phyloP scores from a whole-genome alignment of 345 rosid genomes.

The Boechera retrofracta region DNA sequence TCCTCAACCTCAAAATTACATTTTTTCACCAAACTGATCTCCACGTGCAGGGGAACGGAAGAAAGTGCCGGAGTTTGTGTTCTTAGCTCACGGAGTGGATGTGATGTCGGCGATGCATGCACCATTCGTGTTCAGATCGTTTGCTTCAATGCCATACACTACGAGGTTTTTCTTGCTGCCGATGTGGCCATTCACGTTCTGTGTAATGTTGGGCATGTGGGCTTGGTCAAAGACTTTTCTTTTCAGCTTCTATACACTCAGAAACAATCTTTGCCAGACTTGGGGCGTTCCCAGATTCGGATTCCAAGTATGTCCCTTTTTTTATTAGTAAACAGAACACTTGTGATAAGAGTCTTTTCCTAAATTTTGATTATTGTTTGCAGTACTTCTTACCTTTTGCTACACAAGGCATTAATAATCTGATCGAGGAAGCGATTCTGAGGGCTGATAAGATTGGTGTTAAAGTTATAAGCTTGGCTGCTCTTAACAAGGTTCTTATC shows the following conservation, averaged over 20 bases:
- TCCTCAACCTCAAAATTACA: neutral
- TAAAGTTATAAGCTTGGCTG: slow-evolving; percentile 97
- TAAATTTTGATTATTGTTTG: slow-evolving; percentile 24
- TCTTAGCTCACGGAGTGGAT: slow-evolving; percentile 93
- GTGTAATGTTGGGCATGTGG: slow-evolving; percentile 71
- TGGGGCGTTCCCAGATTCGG: slow-evolving; percentile 93
- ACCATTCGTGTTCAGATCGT: slow-evolving; percentile 64
- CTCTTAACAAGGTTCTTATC: slow-evolving; percentile 51
- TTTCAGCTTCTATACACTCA: slow-evolving; percentile 61
- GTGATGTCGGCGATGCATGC: slow-evolving; percentile 65
- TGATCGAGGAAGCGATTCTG: slow-evolving; percentile 80
- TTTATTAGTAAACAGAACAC: slow-evolving; percentile 6
- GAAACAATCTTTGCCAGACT: slow-evolving; percentile 70
- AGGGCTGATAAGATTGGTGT: slow-evolving; percentile 83
- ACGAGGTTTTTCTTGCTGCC: slow-evolving; percentile 55
- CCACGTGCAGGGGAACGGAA: slow-evolving; percentile 49
- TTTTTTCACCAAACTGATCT: neutral
- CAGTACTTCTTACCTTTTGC: slow-evolving; percentile 99
- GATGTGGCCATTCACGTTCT: slow-evolving; percentile 52
- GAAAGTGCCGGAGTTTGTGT: slow-evolving; percentile 86
- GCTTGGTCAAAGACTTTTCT: slow-evolving; percentile 73
- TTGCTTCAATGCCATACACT: slow-evolving; percentile 64
- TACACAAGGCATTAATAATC: slow-evolving; percentile 75
- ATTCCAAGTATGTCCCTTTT: slow-evolving; percentile 61
- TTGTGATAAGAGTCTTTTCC: slow-evolving; percentile 2